Base-by-base conservation (phyloP, 768 basidiomycete species). In the Agrocybe pediades region DNA sequence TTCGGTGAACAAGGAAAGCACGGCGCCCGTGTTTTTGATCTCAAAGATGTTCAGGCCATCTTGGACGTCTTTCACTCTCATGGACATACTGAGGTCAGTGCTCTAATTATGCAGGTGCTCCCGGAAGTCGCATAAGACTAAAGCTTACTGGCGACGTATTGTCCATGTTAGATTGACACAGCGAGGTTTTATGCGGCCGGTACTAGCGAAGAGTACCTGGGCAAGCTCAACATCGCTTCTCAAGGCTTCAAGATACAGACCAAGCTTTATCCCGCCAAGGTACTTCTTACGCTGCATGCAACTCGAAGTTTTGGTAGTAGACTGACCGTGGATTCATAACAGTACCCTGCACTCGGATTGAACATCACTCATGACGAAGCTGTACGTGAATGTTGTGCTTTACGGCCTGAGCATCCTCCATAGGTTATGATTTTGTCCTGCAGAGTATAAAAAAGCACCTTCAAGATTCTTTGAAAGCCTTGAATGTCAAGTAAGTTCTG, bases 241-340 rank as follows among this genome's bases (percentile, higher is more conserved):
- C 74, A 80, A 29, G 82, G 82, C 0, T 62, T 86, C 21, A 74
- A 75, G 51, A 68, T 87, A 40, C 83, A 85, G 40, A 87, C 84
- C 0, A 88, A 88, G 63, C 75, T 83, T 16, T 77, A 76, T 54
- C 83, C 84, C 0, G 63, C 55, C 41, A 48, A 55, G 9, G 71
- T 72, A 30, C 52, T 39, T 41, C n/a, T 30, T n/a, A 47, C 20
- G 36, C 19, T 25, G 20, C n/a, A n/a, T n/a, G n/a, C n/a, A n/a
- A n/a, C n/a, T 41, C 39, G 15, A 9, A 17, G 4, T 19, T 21
- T 30, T n/a, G 7, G 8, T n/a, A 46, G 4, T 23, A 26, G 44
- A 11, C 27, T 33, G n/a, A 36, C 30, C 19, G 19, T n/a, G n/a
- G n/a, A n/a, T n/a, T n/a, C n/a, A n/a, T n/a, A n/a, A n/a, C n/a